Evolutionary conservation across 73 alveolate species (phyloP).

Genomic region (Paramecium octaurelia): DNA sequence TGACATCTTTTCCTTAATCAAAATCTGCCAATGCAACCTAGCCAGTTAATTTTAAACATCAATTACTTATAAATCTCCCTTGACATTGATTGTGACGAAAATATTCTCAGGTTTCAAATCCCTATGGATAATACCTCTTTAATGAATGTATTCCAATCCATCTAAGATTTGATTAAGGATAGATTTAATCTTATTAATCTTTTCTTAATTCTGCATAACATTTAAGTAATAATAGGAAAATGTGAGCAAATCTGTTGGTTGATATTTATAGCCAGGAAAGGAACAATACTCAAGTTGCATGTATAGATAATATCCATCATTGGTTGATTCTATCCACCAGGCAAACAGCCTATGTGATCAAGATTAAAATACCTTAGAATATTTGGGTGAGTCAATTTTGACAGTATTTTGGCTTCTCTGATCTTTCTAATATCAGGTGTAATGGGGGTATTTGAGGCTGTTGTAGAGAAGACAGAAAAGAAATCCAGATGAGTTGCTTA

Average conservation of each 20-base stretch:
- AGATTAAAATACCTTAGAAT: background rate
- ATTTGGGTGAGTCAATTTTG: constrained; percentile 52
- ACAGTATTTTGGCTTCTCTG: constrained; percentile 45
- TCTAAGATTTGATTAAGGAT: constrained; percentile 22
- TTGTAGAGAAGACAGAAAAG: background rate
- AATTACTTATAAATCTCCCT: constrained; percentile 43
- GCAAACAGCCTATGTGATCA: background rate
- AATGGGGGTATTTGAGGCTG: background rate
- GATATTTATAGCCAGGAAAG: constrained; percentile 36
- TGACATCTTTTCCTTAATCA: constrained; percentile 49
- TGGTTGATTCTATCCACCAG: constrained; percentile 33
- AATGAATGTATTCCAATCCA: constrained; percentile 28
- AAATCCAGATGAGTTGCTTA: background rate
- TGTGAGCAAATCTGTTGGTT: constrained; percentile 32
- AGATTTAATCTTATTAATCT: background rate
- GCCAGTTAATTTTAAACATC: background rate
- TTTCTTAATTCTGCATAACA: constrained; percentile 1
- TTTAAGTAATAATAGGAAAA: constrained; percentile 30
- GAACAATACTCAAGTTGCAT: constrained; percentile 50
- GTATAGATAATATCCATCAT: constrained; percentile 6
- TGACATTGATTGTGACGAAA: constrained; percentile 19
- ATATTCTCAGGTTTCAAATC: constrained; percentile 47
- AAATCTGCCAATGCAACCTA: constrained; percentile 47
- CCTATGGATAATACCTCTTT: constrained; percentile 34
- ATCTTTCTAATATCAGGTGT: constrained; percentile 40